These are phyloP conservation scores for Tilletia setariae DNA, from an alignment of 1,284 basidiomycete species.

Conservation along the genomic window DNA sequence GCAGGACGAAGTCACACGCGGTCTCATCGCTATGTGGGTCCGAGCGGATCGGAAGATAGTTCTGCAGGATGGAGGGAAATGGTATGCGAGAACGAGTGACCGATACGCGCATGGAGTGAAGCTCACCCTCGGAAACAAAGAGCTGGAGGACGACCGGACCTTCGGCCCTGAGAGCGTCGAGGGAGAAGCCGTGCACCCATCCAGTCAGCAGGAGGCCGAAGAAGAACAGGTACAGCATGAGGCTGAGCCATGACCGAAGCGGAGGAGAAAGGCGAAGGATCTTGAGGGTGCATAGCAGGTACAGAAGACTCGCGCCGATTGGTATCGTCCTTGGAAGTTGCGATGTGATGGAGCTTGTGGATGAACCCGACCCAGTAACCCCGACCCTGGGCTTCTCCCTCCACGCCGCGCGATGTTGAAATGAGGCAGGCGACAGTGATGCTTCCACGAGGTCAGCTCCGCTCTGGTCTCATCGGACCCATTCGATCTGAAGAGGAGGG, in stretches of 20 bases:
- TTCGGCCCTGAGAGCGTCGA: slow-evolving; percentile 19
- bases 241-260: slow-evolving; percentile 3
- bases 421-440: too few species aligned
- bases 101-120: neutral
- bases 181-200: slow-evolving; percentile 23
- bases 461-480: too few species aligned
- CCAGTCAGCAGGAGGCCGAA: slow-evolving; percentile 31
- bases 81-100: neutral
- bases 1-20: slow-evolving; percentile 54
- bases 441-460: too few species aligned
- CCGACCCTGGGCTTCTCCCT: slow-evolving; percentile 94
- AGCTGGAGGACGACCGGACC: slow-evolving; percentile 29
- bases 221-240: slow-evolving; percentile 29
- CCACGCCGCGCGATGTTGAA: slow-evolving; percentile 97
- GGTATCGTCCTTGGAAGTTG: slow-evolving; percentile 18
- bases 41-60: slow-evolving; percentile 58
- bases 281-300: slow-evolving; percentile 26
- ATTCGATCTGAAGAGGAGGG: too few species aligned
- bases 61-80: slow-evolving; percentile 49
- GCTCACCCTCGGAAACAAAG: slow-evolving; percentile 30
- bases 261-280: neutral
- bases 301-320: slow-evolving; percentile 23
- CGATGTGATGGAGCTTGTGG: slow-evolving; percentile 15
- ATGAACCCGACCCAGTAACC: neutral
- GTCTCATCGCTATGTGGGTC: slow-evolving; percentile 54